Conservation (phyloP, 768 basidiomycete species). For the Mycena albidolilacea region DNA sequence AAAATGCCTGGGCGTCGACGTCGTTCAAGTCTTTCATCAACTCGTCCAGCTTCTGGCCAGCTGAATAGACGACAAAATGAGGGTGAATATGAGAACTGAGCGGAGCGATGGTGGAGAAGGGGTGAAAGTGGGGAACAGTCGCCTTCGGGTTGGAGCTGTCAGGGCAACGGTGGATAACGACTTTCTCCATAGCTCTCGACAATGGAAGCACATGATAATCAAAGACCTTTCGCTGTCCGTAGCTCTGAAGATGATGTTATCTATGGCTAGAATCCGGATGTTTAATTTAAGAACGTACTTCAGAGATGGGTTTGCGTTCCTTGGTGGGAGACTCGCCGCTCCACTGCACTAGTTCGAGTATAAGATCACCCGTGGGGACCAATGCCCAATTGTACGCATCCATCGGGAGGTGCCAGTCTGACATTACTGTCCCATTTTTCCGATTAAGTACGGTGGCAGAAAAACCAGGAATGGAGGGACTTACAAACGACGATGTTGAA, state of each 20-base stretch:
- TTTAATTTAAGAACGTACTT: neutral
- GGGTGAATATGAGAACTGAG: constrained; percentile 14
- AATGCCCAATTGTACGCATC: constrained; percentile 8
- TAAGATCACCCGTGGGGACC: neutral
- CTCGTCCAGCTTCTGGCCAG: constrained; percentile 10
- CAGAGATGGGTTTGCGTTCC: constrained; percentile 7
- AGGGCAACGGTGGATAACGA: constrained; percentile 1
- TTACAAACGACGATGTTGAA: constrained; percentile 10
- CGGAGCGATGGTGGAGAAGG: constrained; percentile 13
- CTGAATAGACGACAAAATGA: constrained; percentile 17
- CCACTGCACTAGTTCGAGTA: neutral
- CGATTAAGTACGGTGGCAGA: neutral
- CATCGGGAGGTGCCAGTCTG: constrained; percentile 9
- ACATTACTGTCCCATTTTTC: constrained; percentile 6
- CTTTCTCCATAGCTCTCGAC: neutral
- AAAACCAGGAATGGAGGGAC: neutral
- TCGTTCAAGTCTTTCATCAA: no score
- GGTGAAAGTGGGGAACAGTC: neutral
- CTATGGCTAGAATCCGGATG: neutral
- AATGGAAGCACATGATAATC: neutral
- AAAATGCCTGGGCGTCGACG: neutral
- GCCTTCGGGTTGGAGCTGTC: neutral
- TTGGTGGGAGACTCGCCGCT: neutral
- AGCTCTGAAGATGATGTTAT: neutral
- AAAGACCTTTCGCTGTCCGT: neutral